Base-by-base conservation (phyloP, 306 rosid genomes). In the Mimosa pudica region DNA sequence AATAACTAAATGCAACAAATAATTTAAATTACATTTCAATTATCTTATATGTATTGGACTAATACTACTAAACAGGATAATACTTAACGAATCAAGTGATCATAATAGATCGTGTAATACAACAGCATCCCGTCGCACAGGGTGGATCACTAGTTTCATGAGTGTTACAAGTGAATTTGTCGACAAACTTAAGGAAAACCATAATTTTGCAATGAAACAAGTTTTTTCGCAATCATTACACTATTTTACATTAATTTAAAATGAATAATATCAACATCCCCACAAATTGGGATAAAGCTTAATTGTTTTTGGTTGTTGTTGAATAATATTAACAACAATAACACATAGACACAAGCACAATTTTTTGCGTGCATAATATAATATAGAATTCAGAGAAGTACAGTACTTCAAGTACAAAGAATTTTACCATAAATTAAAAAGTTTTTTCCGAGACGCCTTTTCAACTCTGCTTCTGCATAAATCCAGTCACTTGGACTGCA, bases 401-500 rank as follows among this genome's bases (percentile, higher is more conserved):
- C 24, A 66, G 73, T 66, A 62, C 42, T 74, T 79, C 64, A 45
- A 45, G 70, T 36, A 46, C 51, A 70, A 67, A 62, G 54, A 33
- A 77, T 66, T 61, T 71, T 78, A 92, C 98, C 97, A 83, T 89
- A 90, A n/a, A 92, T 88, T 81, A 95, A 79, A 74, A 87, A 92
- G 81, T 91, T 90, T 85, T 84, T 90, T 70, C 98, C 98, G 4
- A 92, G 92, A 60, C 89, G 96, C 86, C 77, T 87, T 82, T 88
- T 87, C 80, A 92, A 82, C 85, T 95, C 98, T 18, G 91, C 91
- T 87, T 95, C 98, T 41, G 85, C 91, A 71, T 95, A 95, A 7
- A 87, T 89, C 98, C 98, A 95, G 76, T 95, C 98, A 77, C 87
- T 89, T 63, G 96, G 88, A 91, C 98, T 95, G 90, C 85, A 83